These are phyloP conservation scores for Kwoniella bestiolae DNA, from an alignment of 768 basidiomycete genomes.

Conservation along the genomic window DNA sequence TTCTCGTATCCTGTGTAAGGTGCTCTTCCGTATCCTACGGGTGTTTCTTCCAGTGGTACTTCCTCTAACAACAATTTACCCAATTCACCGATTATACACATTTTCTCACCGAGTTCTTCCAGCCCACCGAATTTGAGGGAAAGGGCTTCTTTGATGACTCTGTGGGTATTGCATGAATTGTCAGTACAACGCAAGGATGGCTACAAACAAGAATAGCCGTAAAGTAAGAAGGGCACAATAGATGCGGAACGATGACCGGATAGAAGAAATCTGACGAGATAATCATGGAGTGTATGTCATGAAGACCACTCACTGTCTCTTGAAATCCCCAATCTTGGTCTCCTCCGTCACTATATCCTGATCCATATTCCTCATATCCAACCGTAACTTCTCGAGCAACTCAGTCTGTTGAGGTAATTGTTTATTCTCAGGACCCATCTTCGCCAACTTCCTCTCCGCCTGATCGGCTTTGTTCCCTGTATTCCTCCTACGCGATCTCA, in stretches of 20 bases:
- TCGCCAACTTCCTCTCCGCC: constrained; percentile 85
- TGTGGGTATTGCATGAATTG: background rate
- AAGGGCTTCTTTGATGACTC: constrained; percentile 70
- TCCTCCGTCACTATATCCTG: constrained; percentile 83
- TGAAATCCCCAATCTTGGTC: constrained; percentile 78
- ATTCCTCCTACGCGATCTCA: constrained; percentile 71
- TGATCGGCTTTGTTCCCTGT: constrained; percentile 74
- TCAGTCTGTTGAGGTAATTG: constrained; percentile 75
- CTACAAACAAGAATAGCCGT: too few species aligned
- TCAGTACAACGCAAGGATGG: too few species aligned
- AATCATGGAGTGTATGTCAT: background rate
- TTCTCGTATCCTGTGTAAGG: constrained; percentile 69
- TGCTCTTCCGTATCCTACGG: constrained; percentile 75
- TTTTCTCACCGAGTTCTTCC: constrained; percentile 81
- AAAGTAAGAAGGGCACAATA: too few species aligned
- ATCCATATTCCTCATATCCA: constrained; percentile 75
- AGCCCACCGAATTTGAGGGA: constrained; percentile 85
- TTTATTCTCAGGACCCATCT: constrained; percentile 89
- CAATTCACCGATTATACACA: constrained; percentile 65
- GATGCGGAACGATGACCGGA: too few species aligned
- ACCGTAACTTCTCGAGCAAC: constrained; percentile 68
- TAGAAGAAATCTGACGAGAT: too few species aligned
- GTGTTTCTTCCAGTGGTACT: constrained; percentile 78
- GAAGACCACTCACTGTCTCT: constrained; percentile 61
- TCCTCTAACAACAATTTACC: constrained; percentile 66